These are phyloP conservation scores for Podospora fimiseda DNA, from an alignment of 495 filamentous ascomycete genomes.

Conservation along the genomic window DNA sequence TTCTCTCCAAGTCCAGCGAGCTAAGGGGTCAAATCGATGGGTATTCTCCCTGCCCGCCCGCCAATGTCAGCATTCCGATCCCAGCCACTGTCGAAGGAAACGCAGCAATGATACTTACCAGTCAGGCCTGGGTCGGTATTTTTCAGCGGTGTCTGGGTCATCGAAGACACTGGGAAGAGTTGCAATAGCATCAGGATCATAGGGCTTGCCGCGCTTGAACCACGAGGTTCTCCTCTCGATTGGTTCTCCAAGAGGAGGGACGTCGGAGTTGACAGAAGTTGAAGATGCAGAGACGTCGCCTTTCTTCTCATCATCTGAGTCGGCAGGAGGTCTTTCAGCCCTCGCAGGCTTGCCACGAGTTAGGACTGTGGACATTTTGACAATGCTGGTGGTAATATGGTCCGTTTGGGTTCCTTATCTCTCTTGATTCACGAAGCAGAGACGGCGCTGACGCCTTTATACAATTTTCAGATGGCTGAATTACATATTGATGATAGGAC, in stretches of 20 bases:
- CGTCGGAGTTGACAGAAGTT: constrained; percentile 13
- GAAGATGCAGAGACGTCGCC: constrained; percentile 9
- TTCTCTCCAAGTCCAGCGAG: constrained; percentile 40
- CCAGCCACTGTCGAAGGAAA: too few relatives aligned
- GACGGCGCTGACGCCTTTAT: neutral
- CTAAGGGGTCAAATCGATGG: constrained; percentile 37
- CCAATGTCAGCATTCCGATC: neutral
- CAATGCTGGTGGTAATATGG: neutral
- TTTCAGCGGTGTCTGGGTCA: constrained; percentile 29
- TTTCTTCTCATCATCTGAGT: constrained; percentile 10
- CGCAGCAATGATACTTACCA: constrained; percentile 24
- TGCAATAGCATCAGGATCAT: constrained; percentile 50
- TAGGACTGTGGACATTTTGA: constrained; percentile 21
- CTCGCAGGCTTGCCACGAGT: constrained; percentile 1
- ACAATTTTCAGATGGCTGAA: neutral
- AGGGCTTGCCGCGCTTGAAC: constrained; percentile 34
- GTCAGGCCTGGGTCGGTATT: constrained; percentile 31
- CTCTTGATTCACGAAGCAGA: neutral
- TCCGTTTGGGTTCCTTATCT: neutral
- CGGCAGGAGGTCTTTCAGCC: neutral
- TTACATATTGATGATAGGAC: too few relatives aligned
- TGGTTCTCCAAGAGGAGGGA: constrained; percentile 33
- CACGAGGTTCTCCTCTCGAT: constrained; percentile 38
- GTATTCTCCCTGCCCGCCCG: constrained; percentile 35
- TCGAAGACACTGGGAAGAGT: constrained; percentile 39